Conservation (phyloP, 495 filamentous ascomycete species). For the Peziza echinospora region DNA sequence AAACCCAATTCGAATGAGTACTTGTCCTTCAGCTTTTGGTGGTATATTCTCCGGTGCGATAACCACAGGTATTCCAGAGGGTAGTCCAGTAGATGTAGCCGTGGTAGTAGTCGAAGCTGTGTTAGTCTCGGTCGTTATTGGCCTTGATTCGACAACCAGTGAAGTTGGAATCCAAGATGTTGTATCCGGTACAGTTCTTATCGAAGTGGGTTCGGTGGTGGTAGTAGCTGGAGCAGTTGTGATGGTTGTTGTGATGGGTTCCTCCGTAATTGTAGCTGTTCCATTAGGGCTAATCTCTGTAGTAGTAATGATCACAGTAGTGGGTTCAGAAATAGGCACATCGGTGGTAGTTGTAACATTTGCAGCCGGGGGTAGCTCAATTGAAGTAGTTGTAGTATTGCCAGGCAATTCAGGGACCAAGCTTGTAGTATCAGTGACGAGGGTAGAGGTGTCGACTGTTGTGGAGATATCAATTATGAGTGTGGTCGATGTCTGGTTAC, state of each 20-base stretch:
- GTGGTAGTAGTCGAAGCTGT: constrained; percentile 6
- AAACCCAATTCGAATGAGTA: constrained; percentile 71
- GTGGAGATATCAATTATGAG: neutral
- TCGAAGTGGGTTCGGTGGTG: neutral
- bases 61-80: constrained; percentile 44
- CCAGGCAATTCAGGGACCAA: constrained; percentile 3
- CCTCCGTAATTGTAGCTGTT: neutral
- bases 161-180: constrained; percentile 10
- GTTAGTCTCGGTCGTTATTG: neutral
- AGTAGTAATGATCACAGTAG: constrained; percentile 1
- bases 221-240: neutral
- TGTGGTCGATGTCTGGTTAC: neutral
- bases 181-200: constrained; percentile 5
- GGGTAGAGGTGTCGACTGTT: neutral
- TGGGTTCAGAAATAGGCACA: constrained; percentile 4
- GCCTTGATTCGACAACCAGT: constrained; percentile 10
- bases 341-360: constrained; percentile 9
- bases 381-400: constrained; percentile 4
- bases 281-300: neutral
- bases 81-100: constrained; percentile 28
- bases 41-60: constrained; percentile 38
- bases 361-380: constrained; percentile 1
- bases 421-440: neutral
- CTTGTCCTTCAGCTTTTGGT: constrained; percentile 35
- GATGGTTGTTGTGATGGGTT: neutral